These are phyloP conservation scores for Dactylellina leptospora DNA, from an alignment of 2,329 filamentous ascomycete genomes.

Conservation along the genomic window DNA sequence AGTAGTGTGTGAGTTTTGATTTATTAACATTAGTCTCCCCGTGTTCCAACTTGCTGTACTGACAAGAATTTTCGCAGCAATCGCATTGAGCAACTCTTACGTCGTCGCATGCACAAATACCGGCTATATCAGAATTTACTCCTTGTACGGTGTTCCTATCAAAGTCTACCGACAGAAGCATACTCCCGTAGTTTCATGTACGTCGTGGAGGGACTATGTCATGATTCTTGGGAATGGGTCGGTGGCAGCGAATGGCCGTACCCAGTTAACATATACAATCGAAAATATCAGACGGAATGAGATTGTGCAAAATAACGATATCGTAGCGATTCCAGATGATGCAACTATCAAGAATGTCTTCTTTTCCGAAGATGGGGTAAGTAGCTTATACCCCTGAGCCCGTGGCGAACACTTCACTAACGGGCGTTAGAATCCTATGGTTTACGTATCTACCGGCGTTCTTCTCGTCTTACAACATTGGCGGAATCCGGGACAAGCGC, in stretches of 20 bases:
- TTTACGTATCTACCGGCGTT: constrained; percentile 92
- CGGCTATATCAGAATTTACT: constrained; percentile 91
- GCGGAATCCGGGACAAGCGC: constrained; percentile 83
- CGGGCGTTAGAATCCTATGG: constrained; percentile 78
- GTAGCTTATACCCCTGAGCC: constrained; percentile 58
- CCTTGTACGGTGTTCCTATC: constrained; percentile 87
- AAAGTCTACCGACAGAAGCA: constrained; percentile 92
- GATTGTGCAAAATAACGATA: constrained; percentile 92
- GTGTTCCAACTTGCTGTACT: constrained; percentile 16
- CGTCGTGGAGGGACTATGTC: constrained; percentile 95
- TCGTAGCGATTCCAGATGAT: constrained; percentile 80
- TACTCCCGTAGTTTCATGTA: constrained; percentile 87
- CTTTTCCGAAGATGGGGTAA: constrained; percentile 88
- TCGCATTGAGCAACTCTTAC: constrained; percentile 90
- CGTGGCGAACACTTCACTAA: constrained; percentile 15
- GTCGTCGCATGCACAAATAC: constrained; percentile 86
- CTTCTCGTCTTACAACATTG: constrained; percentile 89
- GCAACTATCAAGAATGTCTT: constrained; percentile 81
- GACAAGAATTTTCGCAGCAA: constrained; percentile 64
- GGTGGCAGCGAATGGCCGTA: constrained; percentile 77
- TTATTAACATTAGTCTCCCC: not conserved
- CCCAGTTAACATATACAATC: constrained; percentile 85
- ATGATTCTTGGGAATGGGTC: constrained; percentile 94
- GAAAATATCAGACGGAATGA: constrained; percentile 94
- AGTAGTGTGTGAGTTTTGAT: constrained; percentile 66